Percentiles rank a stretch among this genome's conserved stretches.
Evolutionary conservation across 441 rosid genomes (phyloP).

Genomic region (Syzygium syzygioides): DNA sequence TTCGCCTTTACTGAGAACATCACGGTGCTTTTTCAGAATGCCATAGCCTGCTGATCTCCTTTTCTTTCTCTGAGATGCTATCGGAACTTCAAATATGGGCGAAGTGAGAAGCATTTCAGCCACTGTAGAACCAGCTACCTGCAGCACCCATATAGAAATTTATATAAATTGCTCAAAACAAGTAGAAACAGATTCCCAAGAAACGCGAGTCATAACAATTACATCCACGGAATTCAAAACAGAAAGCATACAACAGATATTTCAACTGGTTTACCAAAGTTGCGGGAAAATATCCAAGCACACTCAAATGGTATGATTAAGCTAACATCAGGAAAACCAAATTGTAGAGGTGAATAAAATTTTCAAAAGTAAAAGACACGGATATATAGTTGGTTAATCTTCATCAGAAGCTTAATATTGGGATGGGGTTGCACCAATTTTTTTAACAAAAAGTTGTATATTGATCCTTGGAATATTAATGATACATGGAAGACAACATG

Average conservation of each 20-base stretch:
- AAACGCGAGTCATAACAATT: background rate
- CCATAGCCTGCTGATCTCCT: conserved; percentile 30
- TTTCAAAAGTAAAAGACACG: background rate
- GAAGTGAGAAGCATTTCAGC: conserved; percentile 45
- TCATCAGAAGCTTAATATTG: background rate
- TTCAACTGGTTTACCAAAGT: background rate
- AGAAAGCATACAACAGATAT: background rate
- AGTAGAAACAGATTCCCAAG: background rate
- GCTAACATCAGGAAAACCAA: background rate
- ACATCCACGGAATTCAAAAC: background rate
- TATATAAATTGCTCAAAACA: background rate
- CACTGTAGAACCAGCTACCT: conserved; percentile 63
- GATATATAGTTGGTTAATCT: background rate
- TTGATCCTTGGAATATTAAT: background rate
- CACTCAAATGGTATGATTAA: background rate
- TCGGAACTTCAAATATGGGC: conserved; percentile 29
- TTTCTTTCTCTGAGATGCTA: conserved; percentile 52
- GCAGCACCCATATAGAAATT: conserved; percentile 26
- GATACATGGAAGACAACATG: background rate
- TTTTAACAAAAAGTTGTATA: background rate
- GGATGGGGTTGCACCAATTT: background rate
- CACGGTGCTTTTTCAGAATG: conserved; percentile 22
- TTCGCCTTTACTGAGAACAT: conserved; percentile 35
- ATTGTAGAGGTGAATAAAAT: background rate
- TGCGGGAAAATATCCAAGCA: background rate